Evolutionary conservation across 1,139 yeast genomes (phyloP).

Genomic region (Sugiyamaella neomexicana): DNA sequence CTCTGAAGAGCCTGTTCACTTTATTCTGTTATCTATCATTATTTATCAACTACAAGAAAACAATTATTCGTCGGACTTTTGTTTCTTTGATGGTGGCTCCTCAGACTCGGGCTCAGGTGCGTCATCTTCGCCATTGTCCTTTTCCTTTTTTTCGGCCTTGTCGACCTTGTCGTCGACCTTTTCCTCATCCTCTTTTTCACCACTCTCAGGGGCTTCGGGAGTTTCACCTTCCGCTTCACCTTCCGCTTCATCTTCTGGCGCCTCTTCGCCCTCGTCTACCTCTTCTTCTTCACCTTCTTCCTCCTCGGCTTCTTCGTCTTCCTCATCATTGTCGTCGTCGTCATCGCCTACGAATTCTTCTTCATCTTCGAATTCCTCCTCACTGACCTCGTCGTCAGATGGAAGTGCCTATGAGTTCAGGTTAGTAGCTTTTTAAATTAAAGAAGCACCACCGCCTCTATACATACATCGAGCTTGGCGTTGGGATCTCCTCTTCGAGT

Average conservation of each 20-base stretch:
- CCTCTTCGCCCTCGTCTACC: slow-evolving; percentile 20
- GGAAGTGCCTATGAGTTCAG: slow-evolving; percentile 22
- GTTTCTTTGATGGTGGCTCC: slow-evolving; percentile 23
- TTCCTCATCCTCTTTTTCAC: slow-evolving; percentile 19
- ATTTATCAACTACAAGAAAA: too few relatives aligned
- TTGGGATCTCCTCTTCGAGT: slow-evolving; percentile 27
- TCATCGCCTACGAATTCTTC: slow-evolving; percentile 21
- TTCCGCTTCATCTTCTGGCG: slow-evolving; percentile 10
- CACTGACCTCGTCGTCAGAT: slow-evolving; percentile 25
- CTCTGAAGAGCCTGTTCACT: neutral
- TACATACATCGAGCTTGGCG: slow-evolving; percentile 23
- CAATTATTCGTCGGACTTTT: slow-evolving; percentile 17
- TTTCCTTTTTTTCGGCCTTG: slow-evolving; percentile 1
- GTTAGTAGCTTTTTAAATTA: neutral
- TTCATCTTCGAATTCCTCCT: slow-evolving; percentile 18
- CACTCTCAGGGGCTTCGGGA: neutral
- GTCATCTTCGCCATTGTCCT: slow-evolving; percentile 10
- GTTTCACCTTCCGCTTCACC: slow-evolving; percentile 8
- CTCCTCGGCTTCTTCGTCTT: slow-evolving; percentile 21
- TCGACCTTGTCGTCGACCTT: slow-evolving; percentile 15
- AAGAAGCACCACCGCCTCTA: neutral
- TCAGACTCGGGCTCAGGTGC: slow-evolving; percentile 10
- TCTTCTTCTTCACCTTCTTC: slow-evolving; percentile 24
- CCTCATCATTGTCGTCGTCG: slow-evolving; percentile 20
- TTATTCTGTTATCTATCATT: neutral